These are phyloP conservation scores for Leccinellum rugosiceps DNA, from an alignment of 768 basidiomycete genomes.

Conservation along the genomic window DNA sequence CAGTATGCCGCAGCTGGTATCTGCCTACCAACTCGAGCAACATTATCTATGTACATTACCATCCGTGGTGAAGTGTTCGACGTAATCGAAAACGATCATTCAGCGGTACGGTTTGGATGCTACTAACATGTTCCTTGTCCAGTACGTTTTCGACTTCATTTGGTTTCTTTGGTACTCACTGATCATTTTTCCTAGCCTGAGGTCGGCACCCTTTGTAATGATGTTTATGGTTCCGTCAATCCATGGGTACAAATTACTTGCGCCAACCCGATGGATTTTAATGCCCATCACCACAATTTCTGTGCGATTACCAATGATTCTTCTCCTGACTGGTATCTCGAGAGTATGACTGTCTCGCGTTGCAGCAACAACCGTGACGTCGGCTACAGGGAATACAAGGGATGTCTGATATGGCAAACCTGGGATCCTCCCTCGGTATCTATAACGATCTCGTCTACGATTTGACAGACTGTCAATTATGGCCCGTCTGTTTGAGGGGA, in stretches of 20 bases:
- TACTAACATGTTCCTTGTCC: no score
- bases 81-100: no score
- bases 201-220: slow-evolving; percentile 93
- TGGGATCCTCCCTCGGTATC: slow-evolving; percentile 66
- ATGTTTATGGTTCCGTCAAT: no score
- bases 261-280: no score
- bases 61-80: not conserved
- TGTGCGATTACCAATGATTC: no score
- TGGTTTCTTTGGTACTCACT: not conserved
- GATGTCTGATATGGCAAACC: slow-evolving; percentile 65
- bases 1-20: not conserved
- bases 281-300: no score
- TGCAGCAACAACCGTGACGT: no score
- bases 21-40: not conserved
- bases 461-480: slow-evolving; percentile 60
- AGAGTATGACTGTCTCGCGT: no score
- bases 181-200: slow-evolving; percentile 31
- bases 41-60: not conserved
- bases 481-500: slow-evolving; percentile 56
- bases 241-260: no score
- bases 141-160: slow-evolving; percentile 14
- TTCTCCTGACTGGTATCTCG: no score
- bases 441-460: slow-evolving; percentile 87
- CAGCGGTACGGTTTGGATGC: slow-evolving; percentile 67
- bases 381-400: slow-evolving; percentile 85